Conservation (phyloP, 2,329 filamentous ascomycete species). For the Allantophomopsis lycopodina region DNA sequence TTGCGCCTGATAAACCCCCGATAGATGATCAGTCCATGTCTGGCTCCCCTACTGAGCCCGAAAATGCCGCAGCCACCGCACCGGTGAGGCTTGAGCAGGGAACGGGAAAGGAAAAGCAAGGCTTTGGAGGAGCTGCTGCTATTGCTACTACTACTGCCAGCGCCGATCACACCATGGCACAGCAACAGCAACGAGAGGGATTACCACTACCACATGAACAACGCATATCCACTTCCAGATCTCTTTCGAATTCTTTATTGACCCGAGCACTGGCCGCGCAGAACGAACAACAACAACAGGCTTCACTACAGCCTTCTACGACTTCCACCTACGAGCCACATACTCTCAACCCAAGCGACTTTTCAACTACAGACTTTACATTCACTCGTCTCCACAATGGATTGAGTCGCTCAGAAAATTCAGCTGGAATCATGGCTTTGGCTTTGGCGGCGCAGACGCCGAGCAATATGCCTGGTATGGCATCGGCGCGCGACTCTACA, state of each 20-base stretch:
- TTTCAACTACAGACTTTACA: no score
- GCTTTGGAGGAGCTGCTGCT: not conserved
- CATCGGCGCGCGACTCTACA: not conserved
- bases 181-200: no score
- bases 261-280: conserved; percentile 14
- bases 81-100: conserved; percentile 13
- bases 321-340: no score
- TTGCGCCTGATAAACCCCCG: conserved; percentile 10
- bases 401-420: conserved; percentile 3
- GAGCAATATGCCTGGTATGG: not conserved
- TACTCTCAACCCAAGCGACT: not conserved
- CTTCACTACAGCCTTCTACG: not conserved
- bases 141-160: no score
- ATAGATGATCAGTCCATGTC: conserved; percentile 22
- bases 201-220: no score
- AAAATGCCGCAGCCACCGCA: conserved; percentile 18
- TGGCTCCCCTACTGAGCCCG: conserved; percentile 16
- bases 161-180: not conserved
- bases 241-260: conserved; percentile 10
- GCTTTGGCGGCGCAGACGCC: no score
- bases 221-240: no score
- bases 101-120: not conserved
- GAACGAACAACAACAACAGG: conserved; percentile 7
- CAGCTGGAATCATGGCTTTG: conserved; percentile 1
- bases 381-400: conserved; percentile 4